A percentile compares a stretch with the other conserved stretches of the same genome.
phyloP scores from a whole-genome alignment of 768 basidiomycete species.

The Rhodotorula paludigena region DNA sequence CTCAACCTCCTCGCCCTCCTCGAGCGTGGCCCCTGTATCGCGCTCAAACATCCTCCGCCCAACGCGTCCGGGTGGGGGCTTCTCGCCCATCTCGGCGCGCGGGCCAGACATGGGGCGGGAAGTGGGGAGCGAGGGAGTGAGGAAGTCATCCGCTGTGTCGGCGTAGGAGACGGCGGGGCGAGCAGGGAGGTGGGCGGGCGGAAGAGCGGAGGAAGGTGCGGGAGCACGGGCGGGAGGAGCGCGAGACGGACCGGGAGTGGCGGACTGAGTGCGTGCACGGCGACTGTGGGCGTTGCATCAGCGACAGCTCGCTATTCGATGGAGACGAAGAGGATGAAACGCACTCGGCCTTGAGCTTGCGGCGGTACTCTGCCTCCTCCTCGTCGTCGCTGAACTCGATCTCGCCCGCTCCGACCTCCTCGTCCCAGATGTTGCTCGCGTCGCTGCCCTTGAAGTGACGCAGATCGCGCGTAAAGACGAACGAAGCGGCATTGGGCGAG shows the following conservation, averaged over 20 bases:
- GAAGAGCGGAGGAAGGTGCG: background rate
- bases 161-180: slow-evolving; percentile 38
- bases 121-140: slow-evolving; percentile 2
- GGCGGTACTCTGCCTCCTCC: slow-evolving; percentile 69
- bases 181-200: slow-evolving; percentile 24
- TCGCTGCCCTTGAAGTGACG: slow-evolving; percentile 72
- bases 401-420: slow-evolving; percentile 85
- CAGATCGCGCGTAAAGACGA: slow-evolving; percentile 73
- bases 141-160: slow-evolving; percentile 11
- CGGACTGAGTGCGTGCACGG: slow-evolving; percentile 10
- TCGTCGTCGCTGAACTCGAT: slow-evolving; percentile 95
- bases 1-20: slow-evolving; percentile 29
- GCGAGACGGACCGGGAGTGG: slow-evolving; percentile 18
- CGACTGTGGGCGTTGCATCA: slow-evolving; percentile 2
- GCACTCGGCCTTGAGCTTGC: slow-evolving; percentile 52
- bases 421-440: slow-evolving; percentile 89
- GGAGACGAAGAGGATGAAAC: background rate
- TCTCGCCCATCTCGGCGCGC: slow-evolving; percentile 15
- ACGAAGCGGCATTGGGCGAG: slow-evolving; percentile 68
- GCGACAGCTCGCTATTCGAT: too few species aligned
- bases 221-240: background rate
- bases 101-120: slow-evolving; percentile 11
- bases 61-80: slow-evolving; percentile 21
- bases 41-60: slow-evolving; percentile 37
- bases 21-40: slow-evolving; percentile 22